Base-by-base conservation (phyloP, 106 monocot species). In the Chionographis japonica region DNA sequence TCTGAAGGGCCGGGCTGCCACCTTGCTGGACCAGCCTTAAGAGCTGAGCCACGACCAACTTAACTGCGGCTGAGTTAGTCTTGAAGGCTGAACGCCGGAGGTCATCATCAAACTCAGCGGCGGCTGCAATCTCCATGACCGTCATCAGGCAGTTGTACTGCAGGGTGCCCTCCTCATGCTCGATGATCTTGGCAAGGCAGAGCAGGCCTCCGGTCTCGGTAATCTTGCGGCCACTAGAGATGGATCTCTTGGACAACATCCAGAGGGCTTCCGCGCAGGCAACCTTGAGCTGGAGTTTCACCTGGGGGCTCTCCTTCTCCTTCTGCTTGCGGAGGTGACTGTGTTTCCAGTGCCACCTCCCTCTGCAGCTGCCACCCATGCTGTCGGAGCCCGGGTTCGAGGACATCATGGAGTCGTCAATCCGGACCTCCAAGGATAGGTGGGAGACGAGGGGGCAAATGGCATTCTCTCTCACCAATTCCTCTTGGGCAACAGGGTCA, bases 181-280 rank as follows among this genome's bases (percentile, higher is more conserved):
- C 82, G 11, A 89, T 72, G 36, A 79, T 50, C 67, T 82, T 82
- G 39, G 85, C 69, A 2, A 89, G 74, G 68, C 82, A 85, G 12
- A 89, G 82, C 6, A 89, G 68, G 38, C 82, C 85, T 52, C 80
- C 85, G 15, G 89, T 82, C 65, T 89, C 89, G 3, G 89, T 77
- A 42, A 89, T 89, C 61, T 78, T 89, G 19, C 80, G 67, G 65
- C 89, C 74, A 35, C 75, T 89, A 12, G 85, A 63, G 59, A 75
- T 4, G 54, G 71, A 80, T 2, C 67, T 74, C 7, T 37, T 68
- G 3, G 85, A 67, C 13, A 89, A 79, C 77, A 50, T 85, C 79
- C 85, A 85, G 2, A 89, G 77, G 3, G 89, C 85, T 3, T 85
- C 68, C 0, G 85, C 82, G 11, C 77, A 79, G 11, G 65, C 67